phyloP scores from a whole-genome alignment of 2,329 filamentous ascomycete species.

The Claviceps monticola region DNA sequence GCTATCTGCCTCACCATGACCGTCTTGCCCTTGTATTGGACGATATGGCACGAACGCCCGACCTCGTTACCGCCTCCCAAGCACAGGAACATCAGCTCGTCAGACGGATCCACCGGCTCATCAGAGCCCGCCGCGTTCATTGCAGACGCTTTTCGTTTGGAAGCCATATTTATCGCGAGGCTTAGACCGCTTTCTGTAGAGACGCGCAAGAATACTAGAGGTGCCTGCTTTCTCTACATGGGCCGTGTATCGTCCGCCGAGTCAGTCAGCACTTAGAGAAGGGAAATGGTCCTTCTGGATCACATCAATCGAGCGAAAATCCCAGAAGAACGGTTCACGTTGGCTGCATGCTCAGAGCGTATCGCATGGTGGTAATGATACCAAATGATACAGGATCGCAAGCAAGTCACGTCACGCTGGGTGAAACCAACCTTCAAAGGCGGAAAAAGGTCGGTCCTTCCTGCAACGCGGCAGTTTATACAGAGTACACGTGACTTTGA shows the following conservation, averaged over 20 bases:
- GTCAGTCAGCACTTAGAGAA: background rate
- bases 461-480: conserved; percentile 4
- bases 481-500: conserved; percentile 34
- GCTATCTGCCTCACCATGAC: conserved; percentile 59
- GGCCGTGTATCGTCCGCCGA: background rate
- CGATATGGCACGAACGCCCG: conserved; percentile 89
- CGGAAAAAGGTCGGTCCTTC: conserved; percentile 3
- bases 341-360: background rate
- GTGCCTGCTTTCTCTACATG: background rate
- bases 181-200: background rate
- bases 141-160: conserved; percentile 75
- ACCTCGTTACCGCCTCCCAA: conserved; percentile 95
- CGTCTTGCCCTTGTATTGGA: conserved; percentile 98
- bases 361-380: background rate
- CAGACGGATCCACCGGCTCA: conserved; percentile 80
- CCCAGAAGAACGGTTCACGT: background rate
- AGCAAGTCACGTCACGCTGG: background rate
- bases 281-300: background rate
- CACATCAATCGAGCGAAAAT: background rate
- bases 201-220: background rate
- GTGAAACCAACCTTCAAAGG: background rate
- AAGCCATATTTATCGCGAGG: conserved; percentile 51
- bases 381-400: background rate
- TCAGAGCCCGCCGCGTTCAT: conserved; percentile 56
- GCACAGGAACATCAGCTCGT: conserved; percentile 89